phyloP scores from a whole-genome alignment of 768 basidiomycete species.

The Auricularia sp. region DNA sequence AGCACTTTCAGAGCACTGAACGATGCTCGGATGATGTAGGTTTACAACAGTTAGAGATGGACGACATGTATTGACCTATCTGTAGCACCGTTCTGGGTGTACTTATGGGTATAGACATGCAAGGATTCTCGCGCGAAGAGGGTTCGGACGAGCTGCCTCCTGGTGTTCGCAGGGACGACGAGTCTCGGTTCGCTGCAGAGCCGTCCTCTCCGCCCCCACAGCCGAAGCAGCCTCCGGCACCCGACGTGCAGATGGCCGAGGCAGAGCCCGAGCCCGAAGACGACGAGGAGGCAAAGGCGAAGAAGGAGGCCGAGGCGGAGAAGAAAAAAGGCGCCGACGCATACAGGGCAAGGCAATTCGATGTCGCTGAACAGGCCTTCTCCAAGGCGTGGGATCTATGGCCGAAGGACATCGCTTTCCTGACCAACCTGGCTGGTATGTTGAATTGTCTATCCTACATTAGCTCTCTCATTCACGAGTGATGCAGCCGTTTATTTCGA shows the following conservation, averaged over 20 bases:
- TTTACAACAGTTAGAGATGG: conserved; percentile 6
- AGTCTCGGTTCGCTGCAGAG: conserved; percentile 1
- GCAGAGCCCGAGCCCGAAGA: conserved; percentile 43
- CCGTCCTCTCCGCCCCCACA: conserved; percentile 28
- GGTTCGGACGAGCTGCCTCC: conserved; percentile 74
- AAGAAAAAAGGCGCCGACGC: conserved; percentile 72
- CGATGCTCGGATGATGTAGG: conserved; percentile 78
- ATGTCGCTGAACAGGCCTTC: conserved; percentile 65
- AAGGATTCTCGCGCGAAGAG: conserved; percentile 74
- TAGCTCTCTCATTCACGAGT: conserved; percentile 5
- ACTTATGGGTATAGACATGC: conserved; percentile 87
- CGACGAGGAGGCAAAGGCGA: conserved; percentile 59
- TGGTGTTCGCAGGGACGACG: conserved; percentile 29
- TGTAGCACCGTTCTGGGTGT: conserved; percentile 69
- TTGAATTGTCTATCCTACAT: conserved; percentile 3
- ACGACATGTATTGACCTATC: too few relatives aligned
- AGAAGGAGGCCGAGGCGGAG: conserved; percentile 67
- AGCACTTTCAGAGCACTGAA: conserved; percentile 39
- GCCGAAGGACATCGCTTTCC: conserved; percentile 88
- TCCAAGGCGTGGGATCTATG: conserved; percentile 84
- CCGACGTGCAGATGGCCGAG: conserved; percentile 53
- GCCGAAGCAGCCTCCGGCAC: conserved; percentile 22
- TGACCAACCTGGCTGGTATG: conserved; percentile 81
- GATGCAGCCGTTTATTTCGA: conserved; percentile 81
- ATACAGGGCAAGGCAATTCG: conserved; percentile 82